A percentile compares a stretch with the other conserved stretches of the same genome.
phyloP scores from a whole-genome alignment of 306 rosid genomes.

The Corylus americana region DNA sequence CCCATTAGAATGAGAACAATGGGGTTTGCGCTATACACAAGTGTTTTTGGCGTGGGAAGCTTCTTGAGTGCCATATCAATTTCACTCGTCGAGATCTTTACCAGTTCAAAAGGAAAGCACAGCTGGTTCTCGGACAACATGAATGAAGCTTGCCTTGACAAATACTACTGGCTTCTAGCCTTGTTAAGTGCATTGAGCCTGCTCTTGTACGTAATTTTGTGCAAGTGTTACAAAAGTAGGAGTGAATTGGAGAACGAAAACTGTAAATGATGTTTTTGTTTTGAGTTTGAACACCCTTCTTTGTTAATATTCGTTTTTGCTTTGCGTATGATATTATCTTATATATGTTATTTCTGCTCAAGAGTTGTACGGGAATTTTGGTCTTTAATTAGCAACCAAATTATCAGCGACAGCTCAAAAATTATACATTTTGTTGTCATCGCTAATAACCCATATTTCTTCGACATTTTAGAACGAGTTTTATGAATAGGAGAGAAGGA shows the following conservation, averaged over 20 bases:
- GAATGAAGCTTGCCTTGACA: constrained; percentile 75
- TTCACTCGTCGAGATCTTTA: constrained; percentile 53
- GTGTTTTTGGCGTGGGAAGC: constrained; percentile 97
- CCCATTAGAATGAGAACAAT: constrained; percentile 77
- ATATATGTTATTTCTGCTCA: background rate
- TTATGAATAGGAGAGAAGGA: too few species aligned
- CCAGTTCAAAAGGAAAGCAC: constrained; percentile 45
- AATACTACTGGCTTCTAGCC: constrained; percentile 78
- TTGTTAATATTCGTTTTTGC: background rate
- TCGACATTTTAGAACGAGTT: too few species aligned
- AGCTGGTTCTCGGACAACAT: constrained; percentile 91
- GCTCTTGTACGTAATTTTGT: constrained; percentile 51
- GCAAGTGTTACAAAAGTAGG: constrained; percentile 48
- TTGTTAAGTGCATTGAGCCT: constrained; percentile 54
- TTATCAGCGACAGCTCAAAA: too few species aligned
- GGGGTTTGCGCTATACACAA: constrained; percentile 75
- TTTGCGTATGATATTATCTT: background rate
- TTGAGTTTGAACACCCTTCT: background rate
- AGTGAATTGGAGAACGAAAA: constrained; percentile 44
- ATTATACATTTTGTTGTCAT: too few species aligned
- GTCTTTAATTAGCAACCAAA: too few species aligned
- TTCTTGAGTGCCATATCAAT: constrained; percentile 81
- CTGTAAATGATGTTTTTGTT: constrained; percentile 33
- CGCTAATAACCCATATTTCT: too few species aligned
- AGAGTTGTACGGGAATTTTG: too few species aligned